Evolutionary conservation across 768 basidiomycete species (phyloP).

Genomic region (Mycena vitilis): DNA sequence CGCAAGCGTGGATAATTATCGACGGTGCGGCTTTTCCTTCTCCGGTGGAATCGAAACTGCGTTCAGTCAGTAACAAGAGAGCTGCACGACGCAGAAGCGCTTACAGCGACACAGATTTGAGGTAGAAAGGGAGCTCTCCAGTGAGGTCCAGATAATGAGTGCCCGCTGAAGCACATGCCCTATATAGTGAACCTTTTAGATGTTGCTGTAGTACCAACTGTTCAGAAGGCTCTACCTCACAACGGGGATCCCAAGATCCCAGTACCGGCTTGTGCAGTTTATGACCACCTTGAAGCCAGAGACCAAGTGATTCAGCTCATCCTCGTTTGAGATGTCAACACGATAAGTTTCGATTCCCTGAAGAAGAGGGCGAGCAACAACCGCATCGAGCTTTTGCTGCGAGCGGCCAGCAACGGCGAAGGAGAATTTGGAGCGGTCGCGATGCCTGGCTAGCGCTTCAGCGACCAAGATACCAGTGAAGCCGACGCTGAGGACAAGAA

Average conservation of each 20-base stretch:
- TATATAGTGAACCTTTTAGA: background rate
- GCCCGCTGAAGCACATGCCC: constrained; percentile 13
- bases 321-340: constrained; percentile 2
- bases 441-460: constrained; percentile 7
- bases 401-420: constrained; percentile 15
- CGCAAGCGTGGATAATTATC: constrained; percentile 14
- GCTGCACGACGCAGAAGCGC: background rate
- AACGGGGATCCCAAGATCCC: constrained; percentile 12
- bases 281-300: background rate
- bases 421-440: constrained; percentile 10
- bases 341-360: background rate
- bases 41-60: constrained; percentile 2
- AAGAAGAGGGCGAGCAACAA: constrained; percentile 2
- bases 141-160: constrained; percentile 23
- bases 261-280: constrained; percentile 16
- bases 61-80: background rate
- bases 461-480: constrained; percentile 16
- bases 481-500: constrained; percentile 13
- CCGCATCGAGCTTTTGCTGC: constrained; percentile 2
- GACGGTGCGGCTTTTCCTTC: background rate
- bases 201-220: background rate
- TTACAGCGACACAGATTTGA: constrained; percentile 14
- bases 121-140: constrained; percentile 15
- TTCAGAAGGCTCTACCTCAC: background rate
- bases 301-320: background rate